Base-by-base conservation (phyloP, 805 yeast genomes). In the Candida ovalis region DNA sequence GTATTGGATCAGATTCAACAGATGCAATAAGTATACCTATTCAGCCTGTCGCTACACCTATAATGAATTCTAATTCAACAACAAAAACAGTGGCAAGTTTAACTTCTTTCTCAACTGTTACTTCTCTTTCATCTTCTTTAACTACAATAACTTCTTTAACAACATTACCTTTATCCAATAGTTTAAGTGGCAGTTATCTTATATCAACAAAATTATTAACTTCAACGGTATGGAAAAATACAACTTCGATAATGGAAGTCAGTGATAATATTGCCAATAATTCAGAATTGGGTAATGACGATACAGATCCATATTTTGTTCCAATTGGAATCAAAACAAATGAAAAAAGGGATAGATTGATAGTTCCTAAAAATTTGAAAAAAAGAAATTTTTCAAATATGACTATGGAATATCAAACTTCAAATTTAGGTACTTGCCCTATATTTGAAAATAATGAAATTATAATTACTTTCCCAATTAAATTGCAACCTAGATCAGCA, bases 361-460 rank as follows among this genome's bases (percentile, higher is more conserved):
- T 18, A 9, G 35, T 5, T 8, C 12, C 28, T 7, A 13, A 39
- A 21, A 13, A 4, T 18, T 6, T 9, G 4, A 13, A 13, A 17
- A n/a, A 12, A 18, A 22, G 7, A 15, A 24, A 21, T 33, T 12
- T 21, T 18, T 33, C 13, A 18, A n/a, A n/a, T n/a, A n/a, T n/a
- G n/a, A n/a, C n/a, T n/a, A n/a, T n/a, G 17, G 21, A 7, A 21
- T 15, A 25, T 12, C 19, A 23, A n/a, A 7, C 18, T 5, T n/a
- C 42, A 13, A 33, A 41, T n/a, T 21, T n/a, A 12, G 46, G 47
- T 18, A 48, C 58, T 51, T 57, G 72, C 57, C 60, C 79, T 42
- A 51, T 71, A 25, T 50, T 42, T 23, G 37, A 41, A 9, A 54
- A 58, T 17, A 60, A 67, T 27, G 53, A 52, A 21, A 52, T 68